Evolutionary conservation across 2,329 filamentous ascomycete species (phyloP).

Genomic region (Aspergillus quadrilineatus): DNA sequence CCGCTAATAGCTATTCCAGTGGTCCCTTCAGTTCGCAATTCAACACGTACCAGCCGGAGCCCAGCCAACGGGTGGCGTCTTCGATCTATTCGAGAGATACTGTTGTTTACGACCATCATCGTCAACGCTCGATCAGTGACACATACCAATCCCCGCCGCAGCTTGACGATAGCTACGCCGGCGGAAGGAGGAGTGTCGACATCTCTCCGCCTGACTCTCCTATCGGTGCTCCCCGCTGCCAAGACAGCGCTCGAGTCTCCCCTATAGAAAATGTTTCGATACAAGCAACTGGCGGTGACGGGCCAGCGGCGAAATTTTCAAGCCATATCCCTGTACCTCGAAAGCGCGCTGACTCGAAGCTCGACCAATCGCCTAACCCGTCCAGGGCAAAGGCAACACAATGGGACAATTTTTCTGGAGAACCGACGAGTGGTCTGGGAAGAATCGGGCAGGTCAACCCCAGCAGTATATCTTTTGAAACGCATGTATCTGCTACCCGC

Average conservation of each 20-base stretch:
- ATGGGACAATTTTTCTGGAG: slow-evolving; percentile 68
- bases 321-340: slow-evolving; percentile 32
- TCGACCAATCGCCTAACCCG: slow-evolving; percentile 9
- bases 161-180: background rate
- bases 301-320: slow-evolving; percentile 20
- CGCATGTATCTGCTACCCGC: slow-evolving; percentile 25
- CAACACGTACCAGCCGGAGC: slow-evolving; percentile 19
- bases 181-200: slow-evolving; percentile 35
- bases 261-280: slow-evolving; percentile 37
- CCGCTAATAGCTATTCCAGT: slow-evolving; percentile 17
- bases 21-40: slow-evolving; percentile 16
- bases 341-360: slow-evolving; percentile 20
- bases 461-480: slow-evolving; percentile 35
- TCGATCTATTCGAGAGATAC: slow-evolving; percentile 59
- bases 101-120: slow-evolving; percentile 28
- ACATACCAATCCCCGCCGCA: slow-evolving; percentile 13
- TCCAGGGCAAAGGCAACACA: slow-evolving; percentile 19
- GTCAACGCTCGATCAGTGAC: slow-evolving; percentile 21
- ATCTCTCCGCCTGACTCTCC: slow-evolving; percentile 51
- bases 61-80: slow-evolving; percentile 51
- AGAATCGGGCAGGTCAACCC: slow-evolving; percentile 59
- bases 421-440: slow-evolving; percentile 59
- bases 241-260: slow-evolving; percentile 38
- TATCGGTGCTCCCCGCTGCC: slow-evolving; percentile 27
- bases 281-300: slow-evolving; percentile 7